Percentiles rank a stretch among this genome's conserved stretches.
phyloP scores from a whole-genome alignment of 495 filamentous ascomycete species.

The Neurospora cerealis region DNA sequence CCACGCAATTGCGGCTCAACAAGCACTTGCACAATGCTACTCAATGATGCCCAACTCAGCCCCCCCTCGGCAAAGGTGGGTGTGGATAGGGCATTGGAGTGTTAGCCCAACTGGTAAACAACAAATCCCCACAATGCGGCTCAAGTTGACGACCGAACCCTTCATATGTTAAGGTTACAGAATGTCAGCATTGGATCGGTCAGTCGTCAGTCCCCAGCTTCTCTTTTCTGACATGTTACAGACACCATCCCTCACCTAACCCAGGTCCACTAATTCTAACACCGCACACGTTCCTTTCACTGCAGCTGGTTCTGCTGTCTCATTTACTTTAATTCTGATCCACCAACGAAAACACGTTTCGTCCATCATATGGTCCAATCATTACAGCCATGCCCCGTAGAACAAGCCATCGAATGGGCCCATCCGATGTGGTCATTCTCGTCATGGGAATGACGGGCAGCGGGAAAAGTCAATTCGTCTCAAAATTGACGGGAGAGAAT shows the following conservation, averaged over 20 bases:
- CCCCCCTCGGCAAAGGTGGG: neutral
- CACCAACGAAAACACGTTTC: neutral
- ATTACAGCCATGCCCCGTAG: neutral
- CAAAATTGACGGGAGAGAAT: constrained; percentile 12
- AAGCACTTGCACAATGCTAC: neutral
- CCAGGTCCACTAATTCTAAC: neutral
- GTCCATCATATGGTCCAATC: neutral
- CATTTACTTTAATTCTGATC: neutral
- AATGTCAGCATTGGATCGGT: neutral
- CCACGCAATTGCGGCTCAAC: neutral
- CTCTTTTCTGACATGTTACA: neutral
- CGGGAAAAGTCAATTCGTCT: constrained; percentile 32
- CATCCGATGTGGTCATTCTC: constrained; percentile 2
- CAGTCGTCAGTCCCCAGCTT: neutral
- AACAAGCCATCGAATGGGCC: neutral
- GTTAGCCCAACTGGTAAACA: neutral
- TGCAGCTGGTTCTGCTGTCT: neutral
- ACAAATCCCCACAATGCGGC: neutral
- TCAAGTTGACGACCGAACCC: neutral
- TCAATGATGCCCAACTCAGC: neutral
- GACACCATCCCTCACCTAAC: neutral
- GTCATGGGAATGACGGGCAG: constrained; percentile 30
- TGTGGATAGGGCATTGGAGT: neutral
- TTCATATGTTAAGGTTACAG: neutral
- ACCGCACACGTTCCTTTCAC: neutral